Conservation (phyloP, 306 rosid genomes). For the Glycine tomentella region DNA sequence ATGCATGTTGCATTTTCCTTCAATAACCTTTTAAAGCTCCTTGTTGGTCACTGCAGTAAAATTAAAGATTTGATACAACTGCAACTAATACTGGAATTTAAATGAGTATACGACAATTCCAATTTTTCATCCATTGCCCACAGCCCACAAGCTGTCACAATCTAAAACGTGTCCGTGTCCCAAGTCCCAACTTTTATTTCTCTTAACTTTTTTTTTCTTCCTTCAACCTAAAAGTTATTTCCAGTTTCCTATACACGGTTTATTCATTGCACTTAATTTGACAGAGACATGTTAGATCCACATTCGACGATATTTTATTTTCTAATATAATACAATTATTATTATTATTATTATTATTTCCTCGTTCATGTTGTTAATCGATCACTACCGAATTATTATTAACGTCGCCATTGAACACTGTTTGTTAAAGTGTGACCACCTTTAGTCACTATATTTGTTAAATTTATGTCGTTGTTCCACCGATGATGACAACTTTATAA, state of each 20-base stretch:
- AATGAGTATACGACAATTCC: not conserved
- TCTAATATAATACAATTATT: no score
- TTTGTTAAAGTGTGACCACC: no score
- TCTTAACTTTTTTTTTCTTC: no score
- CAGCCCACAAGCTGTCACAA: not conserved
- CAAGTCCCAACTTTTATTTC: not conserved
- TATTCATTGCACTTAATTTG: not conserved
- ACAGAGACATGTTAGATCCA: not conserved
- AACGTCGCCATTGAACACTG: no score
- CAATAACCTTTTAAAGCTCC: not conserved
- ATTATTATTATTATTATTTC: no score
- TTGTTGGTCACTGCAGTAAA: not conserved
- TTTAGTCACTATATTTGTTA: no score
- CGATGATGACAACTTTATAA: not conserved
- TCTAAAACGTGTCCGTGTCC: conserved; percentile 2
- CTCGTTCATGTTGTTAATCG: no score
- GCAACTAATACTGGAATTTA: not conserved
- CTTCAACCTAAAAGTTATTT: no score
- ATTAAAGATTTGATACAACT: not conserved
- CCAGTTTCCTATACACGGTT: no score
- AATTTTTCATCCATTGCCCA: not conserved
- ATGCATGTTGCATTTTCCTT: not conserved
- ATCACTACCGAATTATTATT: no score
- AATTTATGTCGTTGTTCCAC: not conserved
- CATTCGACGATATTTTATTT: not conserved